Base-by-base conservation (phyloP, 2,329 filamentous ascomycete genomes). In the Pseudogymnoascus sp. region DNA sequence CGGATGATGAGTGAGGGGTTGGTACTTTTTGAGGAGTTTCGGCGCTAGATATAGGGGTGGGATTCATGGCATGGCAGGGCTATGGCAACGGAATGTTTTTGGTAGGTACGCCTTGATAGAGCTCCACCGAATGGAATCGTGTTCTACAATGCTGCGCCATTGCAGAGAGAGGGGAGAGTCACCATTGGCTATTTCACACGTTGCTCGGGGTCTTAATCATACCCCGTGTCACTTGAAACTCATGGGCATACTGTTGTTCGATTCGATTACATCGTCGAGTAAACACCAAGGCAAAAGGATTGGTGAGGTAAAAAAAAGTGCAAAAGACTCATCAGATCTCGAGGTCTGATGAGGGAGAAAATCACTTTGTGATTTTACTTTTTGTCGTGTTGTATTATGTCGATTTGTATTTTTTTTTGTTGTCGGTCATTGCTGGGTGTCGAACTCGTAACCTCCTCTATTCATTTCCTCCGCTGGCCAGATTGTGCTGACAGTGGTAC, bases 1-100 rank as follows among this genome's bases (percentile, higher is more conserved):
- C 91, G 7, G 94, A 97, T 74, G 94, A 99, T 72, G 94, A 99
- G 72, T 97, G 80, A 62, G 22, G 38, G n/a, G 33, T 25, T 19
- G n/a, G n/a, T 55, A 9, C 25, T 19, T 55, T 52, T 55, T 19
- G 16, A 33, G 49, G 49, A 55, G 49, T 55, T 55, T 55, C 12
- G 49, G 49, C 49, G 49, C 49, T 55, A 33, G 49, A 55, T 30
- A 55, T 55, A 33, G n/a, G 45, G n/a, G 14, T 55, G 25, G 25
- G 22, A 55, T 55, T 55, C 28, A 33, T 33, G 25, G n/a, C 49
- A 33, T 55, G 49, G 49, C 49, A 55, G 25, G 25, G 25, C 49
- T 55, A 55, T 55, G 9, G 49, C 49, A 12, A 55, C n/a, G 49
- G n/a, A 7, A 55, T 19, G 11, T 30, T 33, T 33, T 55, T 33